Conservation (phyloP, 768 basidiomycete species). For the Rhodotorula kratochvilovae region DNA sequence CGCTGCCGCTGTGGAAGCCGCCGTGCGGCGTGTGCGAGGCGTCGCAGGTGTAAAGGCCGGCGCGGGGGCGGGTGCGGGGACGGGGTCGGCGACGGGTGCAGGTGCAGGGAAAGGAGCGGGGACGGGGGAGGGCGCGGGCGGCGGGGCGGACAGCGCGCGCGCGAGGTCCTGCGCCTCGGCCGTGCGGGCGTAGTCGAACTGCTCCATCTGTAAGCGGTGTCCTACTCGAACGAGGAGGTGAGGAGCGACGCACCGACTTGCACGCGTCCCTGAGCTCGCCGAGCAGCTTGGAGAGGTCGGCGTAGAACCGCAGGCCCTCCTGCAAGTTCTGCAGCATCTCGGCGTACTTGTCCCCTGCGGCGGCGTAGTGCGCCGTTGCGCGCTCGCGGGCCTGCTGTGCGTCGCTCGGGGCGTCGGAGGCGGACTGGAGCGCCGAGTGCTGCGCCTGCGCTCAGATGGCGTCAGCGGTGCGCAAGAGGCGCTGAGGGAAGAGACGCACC, state of each 20-base stretch:
- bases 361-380: constrained; percentile 73
- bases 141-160: constrained; percentile 55
- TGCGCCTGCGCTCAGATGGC: background rate
- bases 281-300: constrained; percentile 69
- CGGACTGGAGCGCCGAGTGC: constrained; percentile 36
- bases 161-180: constrained; percentile 51
- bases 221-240: too few relatives aligned
- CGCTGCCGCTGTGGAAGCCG: too few relatives aligned
- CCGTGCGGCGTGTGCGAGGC: too few relatives aligned
- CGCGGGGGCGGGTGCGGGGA: too few relatives aligned
- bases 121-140: background rate
- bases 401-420: constrained; percentile 49
- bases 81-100: too few relatives aligned
- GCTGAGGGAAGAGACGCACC: constrained; percentile 51
- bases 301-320: constrained; percentile 76
- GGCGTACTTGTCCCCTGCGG: constrained; percentile 78
- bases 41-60: too few relatives aligned
- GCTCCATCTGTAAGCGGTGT: too few relatives aligned
- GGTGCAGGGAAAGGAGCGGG: too few relatives aligned
- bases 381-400: constrained; percentile 65
- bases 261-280: constrained; percentile 26
- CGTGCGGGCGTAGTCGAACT: constrained; percentile 21
- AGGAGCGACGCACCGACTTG: constrained; percentile 27
- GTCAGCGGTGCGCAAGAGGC: too few relatives aligned
- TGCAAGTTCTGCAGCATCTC: constrained; percentile 79